These are phyloP conservation scores for Quercus variabilis DNA, from an alignment of 306 rosid genomes.

Conservation along the genomic window DNA sequence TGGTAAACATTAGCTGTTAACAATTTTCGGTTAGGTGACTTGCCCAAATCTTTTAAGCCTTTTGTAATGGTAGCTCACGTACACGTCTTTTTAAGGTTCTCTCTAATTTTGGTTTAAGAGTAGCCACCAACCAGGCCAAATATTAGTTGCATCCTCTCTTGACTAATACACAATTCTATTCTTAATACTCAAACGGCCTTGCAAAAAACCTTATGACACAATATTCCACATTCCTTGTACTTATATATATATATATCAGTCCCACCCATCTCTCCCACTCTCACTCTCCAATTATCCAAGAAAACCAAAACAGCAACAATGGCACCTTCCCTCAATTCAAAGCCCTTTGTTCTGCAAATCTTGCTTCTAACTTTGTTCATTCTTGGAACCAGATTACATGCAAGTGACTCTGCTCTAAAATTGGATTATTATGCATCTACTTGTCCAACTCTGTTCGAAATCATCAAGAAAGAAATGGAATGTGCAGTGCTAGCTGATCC, in stretches of 20 bases:
- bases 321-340: slow-evolving; percentile 32
- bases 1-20: slow-evolving; percentile 25
- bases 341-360: slow-evolving; percentile 23
- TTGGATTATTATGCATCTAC: slow-evolving; percentile 70
- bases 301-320: slow-evolving; percentile 25
- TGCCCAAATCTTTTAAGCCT: neutral
- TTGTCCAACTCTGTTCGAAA: slow-evolving; percentile 70
- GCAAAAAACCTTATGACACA: neutral
- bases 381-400: slow-evolving; percentile 29
- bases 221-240: neutral
- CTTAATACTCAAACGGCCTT: slow-evolving; percentile 32
- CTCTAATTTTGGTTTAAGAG: slow-evolving; percentile 32
- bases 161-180: slow-evolving; percentile 41
- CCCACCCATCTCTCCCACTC: slow-evolving; percentile 49
- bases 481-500: slow-evolving; percentile 65
- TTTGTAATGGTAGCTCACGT: neutral
- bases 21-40: slow-evolving; percentile 52
- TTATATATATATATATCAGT: slow-evolving; percentile 36
- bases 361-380: slow-evolving; percentile 28
- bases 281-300: slow-evolving; percentile 22
- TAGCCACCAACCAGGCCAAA: slow-evolving; percentile 63
- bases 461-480: slow-evolving; percentile 69
- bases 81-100: neutral
- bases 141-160: slow-evolving; percentile 84
- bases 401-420: slow-evolving; percentile 56